Evolutionary conservation across 2,329 filamentous ascomycete genomes (phyloP), one percentile per base, ranked within the genome.

Genomic region (Nigrospora sphaerica): DNA sequence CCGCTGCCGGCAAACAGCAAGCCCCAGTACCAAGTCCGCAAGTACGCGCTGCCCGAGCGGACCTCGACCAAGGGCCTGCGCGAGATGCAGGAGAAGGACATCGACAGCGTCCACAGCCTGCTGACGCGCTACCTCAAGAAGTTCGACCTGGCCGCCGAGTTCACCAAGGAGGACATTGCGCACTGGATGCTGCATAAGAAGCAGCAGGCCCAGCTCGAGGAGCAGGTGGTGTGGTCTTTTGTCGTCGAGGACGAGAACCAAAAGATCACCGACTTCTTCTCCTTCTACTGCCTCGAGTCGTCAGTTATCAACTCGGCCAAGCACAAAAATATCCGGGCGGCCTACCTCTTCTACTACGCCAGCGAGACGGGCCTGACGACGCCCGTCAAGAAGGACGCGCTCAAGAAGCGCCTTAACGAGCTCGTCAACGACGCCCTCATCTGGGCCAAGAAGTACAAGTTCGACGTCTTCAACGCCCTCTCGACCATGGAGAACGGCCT

Each of bases 311-410:
- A 89, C 61, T 72, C 80, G 39, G 36, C 42, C 33, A 87, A 87
- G 63, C 85, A 95, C 69, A 78, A 81, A 49, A 80, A 82, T 47
- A 83, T 98, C 59, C 86, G 85, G 54, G 93, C 92, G 4, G 93
- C 93, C 31, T 98, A 98, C 68, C 79, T 97, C 46, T 98, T 92
- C 73, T 98, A 98, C 75, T 98, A 98, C 63, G 93, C 88, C 47
- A 86, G 86, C 7, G 89, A 95, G 59, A 73, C 79, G 6, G 92
- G 84, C 12, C 86, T 96, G 53, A 62, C 68, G 3, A 66, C 72
- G 38, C 73, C 80, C 5, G 59, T 72, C 10, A 69, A 81, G 57
- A 75, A 71, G 55, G 46, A 65, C 14, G 80, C 80, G 31, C 75
- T 95, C 55, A 91, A 91, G 70, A 71, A 75, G n/a, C 83, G 92